A percentile compares a stretch with the other conserved stretches of the same genome.
Conservation (phyloP, 2,329 filamentous ascomycete genomes). For the Epichloe bromicola region DNA sequence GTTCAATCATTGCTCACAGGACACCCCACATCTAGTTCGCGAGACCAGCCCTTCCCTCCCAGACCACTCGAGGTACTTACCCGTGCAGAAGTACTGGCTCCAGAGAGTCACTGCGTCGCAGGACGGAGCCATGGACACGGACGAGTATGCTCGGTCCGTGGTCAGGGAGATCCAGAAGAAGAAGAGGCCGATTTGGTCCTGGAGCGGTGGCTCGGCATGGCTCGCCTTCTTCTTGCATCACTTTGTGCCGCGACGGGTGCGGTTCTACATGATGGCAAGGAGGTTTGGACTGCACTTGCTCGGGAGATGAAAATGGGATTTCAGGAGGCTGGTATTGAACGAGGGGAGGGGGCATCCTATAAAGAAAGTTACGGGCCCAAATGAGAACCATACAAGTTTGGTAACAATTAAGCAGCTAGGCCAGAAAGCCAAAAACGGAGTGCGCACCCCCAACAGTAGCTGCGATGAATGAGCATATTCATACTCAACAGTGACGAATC, state of each 20-base stretch:
- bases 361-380: no score
- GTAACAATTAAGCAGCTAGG: no score
- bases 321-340: no score
- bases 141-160: conserved; percentile 8
- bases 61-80: conserved; percentile 5
- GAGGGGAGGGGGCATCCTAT: no score
- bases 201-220: conserved; percentile 6
- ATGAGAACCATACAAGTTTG: no score
- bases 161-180: conserved; percentile 8
- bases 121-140: conserved; percentile 4
- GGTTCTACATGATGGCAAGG: not conserved
- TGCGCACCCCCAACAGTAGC: no score
- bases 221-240: conserved; percentile 13
- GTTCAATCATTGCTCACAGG: not conserved
- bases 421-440: no score
- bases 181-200: conserved; percentile 9
- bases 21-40: conserved; percentile 2
- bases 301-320: no score
- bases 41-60: conserved; percentile 6
- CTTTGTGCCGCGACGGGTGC: conserved; percentile 4
- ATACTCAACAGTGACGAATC: no score
- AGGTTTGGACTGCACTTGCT: not conserved
- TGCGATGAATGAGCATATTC: no score
- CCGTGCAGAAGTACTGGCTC: conserved; percentile 7
- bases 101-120: conserved; percentile 4